Evolutionary conservation across 169 alveolate genomes (phyloP).

Genomic region (Plasmodium chabaudi): DNA sequence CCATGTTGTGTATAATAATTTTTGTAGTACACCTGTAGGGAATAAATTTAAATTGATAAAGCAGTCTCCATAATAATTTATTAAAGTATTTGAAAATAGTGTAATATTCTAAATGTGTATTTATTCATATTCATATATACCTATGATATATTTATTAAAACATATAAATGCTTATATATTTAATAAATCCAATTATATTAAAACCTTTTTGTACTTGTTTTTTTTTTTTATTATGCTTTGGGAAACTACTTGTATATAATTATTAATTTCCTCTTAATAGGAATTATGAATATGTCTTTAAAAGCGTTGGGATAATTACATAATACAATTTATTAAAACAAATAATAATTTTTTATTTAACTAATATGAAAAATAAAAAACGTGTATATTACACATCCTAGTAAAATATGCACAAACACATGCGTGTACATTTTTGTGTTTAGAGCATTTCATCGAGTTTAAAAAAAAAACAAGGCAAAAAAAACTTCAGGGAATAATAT

Average conservation of each 20-base stretch:
- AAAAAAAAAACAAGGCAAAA: no score
- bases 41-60: no score
- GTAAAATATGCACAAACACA: not conserved
- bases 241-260: not conserved
- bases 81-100: no score
- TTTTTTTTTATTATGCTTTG: not conserved
- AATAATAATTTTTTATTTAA: slow-evolving; percentile 8
- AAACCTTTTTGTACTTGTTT: slow-evolving; percentile 1
- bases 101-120: no score
- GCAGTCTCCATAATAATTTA: no score
- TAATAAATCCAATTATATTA: slow-evolving; percentile 27
- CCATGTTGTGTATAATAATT: no score
- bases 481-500: no score
- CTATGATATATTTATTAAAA: not conserved
- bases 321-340: no score
- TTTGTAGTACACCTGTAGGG: no score
- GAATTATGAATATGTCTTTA: slow-evolving; percentile 12
- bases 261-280: slow-evolving; percentile 15
- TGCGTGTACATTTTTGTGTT: not conserved
- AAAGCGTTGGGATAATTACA: no score
- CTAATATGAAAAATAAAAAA: not conserved
- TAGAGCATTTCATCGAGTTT: no score
- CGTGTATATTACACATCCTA: not conserved
- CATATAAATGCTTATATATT: not conserved
- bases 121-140: not conserved